These are phyloP conservation scores for Ampelomyces quisqualis DNA, from an alignment of 2,329 filamentous ascomycete species.

Conservation along the genomic window DNA sequence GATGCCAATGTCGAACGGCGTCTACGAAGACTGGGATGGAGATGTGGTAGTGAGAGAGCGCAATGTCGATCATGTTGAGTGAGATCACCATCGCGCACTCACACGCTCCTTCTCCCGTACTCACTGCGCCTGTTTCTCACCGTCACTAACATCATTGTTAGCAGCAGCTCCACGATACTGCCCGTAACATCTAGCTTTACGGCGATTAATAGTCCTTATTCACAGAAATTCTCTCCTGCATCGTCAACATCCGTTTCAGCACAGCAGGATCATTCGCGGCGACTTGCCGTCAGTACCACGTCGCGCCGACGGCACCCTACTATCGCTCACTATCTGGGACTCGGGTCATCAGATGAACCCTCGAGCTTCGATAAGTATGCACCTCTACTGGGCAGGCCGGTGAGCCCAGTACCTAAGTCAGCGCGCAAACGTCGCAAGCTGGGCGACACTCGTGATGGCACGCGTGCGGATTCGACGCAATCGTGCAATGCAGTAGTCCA, in stretches of 20 bases:
- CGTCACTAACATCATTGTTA: conserved; percentile 6
- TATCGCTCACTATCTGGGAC: conserved; percentile 33
- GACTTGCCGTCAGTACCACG: neutral
- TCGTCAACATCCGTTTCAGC: conserved; percentile 6
- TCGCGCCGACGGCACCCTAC: conserved; percentile 23
- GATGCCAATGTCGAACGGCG: no score
- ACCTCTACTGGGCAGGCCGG: conserved; percentile 6
- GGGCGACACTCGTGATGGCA: neutral
- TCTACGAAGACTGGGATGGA: no score
- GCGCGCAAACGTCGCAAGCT: conserved; percentile 1
- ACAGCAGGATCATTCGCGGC: conserved; percentile 6
- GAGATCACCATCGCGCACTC: conserved; percentile 23
- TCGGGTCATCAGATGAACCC: conserved; percentile 21
- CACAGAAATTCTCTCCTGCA: conserved; percentile 14
- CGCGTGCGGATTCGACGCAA: neutral
- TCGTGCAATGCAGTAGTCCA: neutral
- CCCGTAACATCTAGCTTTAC: conserved; percentile 23
- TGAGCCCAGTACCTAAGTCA: conserved; percentile 3
- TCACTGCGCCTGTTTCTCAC: neutral
- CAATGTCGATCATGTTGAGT: conserved; percentile 21
- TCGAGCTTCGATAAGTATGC: conserved; percentile 20
- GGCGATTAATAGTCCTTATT: conserved; percentile 24
- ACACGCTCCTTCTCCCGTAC: conserved; percentile 3
- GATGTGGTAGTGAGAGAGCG: no score
- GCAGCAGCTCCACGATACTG: conserved; percentile 2